phyloP scores from a whole-genome alignment of 768 basidiomycete species.

The Dictyophora rubrovolvata region DNA sequence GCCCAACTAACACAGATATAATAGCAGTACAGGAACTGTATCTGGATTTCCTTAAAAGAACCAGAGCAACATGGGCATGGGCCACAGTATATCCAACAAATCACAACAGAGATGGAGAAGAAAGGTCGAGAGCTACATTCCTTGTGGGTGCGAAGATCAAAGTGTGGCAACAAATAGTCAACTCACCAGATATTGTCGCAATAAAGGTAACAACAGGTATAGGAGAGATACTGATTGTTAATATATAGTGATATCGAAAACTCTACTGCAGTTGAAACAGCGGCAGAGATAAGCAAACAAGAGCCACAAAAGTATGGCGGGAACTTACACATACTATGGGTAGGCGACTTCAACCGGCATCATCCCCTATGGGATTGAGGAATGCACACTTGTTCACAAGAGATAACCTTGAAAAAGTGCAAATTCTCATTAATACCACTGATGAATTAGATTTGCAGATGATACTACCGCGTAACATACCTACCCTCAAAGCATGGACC shows the following conservation, averaged over 20 bases:
- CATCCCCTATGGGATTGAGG: constrained; percentile 29
- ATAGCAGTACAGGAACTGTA: constrained; percentile 6
- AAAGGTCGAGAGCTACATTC: constrained; percentile 13
- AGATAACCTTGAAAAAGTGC: constrained; percentile 10
- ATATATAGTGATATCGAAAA: not conserved
- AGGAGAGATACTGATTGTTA: not conserved
- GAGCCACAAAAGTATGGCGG: too few species aligned
- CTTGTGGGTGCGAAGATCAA: constrained; percentile 17
- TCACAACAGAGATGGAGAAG: not conserved
- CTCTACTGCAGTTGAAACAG: too few species aligned
- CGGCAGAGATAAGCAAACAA: too few species aligned
- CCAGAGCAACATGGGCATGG: not conserved
- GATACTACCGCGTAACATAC: constrained; percentile 23
- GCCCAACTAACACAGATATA: constrained; percentile 3
- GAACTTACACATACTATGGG: constrained; percentile 20
- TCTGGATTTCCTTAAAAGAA: not conserved
- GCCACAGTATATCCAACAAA: not conserved
- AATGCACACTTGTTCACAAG: constrained; percentile 20
- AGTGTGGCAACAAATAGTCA: constrained; percentile 17
- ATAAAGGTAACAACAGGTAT: constrained; percentile 9
- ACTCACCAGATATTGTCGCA: constrained; percentile 19
- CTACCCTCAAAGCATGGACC: constrained; percentile 20
- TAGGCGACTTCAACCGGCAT: constrained; percentile 33
- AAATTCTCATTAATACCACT: constrained; percentile 26
- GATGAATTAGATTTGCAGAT: constrained; percentile 21